These are phyloP conservation scores for Magnusiomyces ingens DNA, from an alignment of 1,139 yeast species.

Conservation along the genomic window DNA sequence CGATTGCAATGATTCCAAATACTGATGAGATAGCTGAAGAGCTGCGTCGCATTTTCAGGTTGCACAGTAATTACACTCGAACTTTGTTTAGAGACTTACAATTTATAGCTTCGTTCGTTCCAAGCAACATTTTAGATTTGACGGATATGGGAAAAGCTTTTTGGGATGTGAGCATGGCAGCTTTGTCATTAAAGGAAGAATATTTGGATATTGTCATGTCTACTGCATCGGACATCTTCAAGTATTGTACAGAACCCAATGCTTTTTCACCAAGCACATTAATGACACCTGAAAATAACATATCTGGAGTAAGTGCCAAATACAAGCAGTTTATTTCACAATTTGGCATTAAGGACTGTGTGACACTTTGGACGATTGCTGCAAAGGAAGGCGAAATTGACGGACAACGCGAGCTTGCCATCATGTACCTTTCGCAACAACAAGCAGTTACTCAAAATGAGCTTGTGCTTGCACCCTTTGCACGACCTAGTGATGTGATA, in stretches of 20 bases:
- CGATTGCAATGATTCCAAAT: conserved; percentile 19
- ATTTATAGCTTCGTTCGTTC: conserved; percentile 33
- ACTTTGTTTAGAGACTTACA: conserved; percentile 35
- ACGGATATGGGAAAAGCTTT: conserved; percentile 33
- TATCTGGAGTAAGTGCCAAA: background rate
- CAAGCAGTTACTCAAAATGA: conserved; percentile 22
- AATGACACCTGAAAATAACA: too few relatives aligned
- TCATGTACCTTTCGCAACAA: conserved; percentile 31
- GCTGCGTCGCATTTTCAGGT: conserved; percentile 24
- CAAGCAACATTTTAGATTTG: conserved; percentile 29
- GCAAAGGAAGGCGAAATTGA: conserved; percentile 29
- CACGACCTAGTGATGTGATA: conserved; percentile 24
- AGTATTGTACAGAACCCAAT: conserved; percentile 26
- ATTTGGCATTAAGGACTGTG: conserved; percentile 27
- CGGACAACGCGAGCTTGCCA: conserved; percentile 30
- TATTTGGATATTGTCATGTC: conserved; percentile 28
- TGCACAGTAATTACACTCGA: conserved; percentile 15
- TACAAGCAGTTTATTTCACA: conserved; percentile 20
- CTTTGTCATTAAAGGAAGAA: conserved; percentile 31
- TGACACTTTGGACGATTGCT: conserved; percentile 28
- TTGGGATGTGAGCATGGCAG: conserved; percentile 36
- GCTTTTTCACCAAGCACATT: too few relatives aligned
- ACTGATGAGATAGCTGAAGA: conserved; percentile 33
- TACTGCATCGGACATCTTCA: conserved; percentile 31
- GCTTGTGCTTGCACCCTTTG: conserved; percentile 24